phyloP scores from a whole-genome alignment of 2,329 filamentous ascomycete species.

The Graphilbum ipis-grandicollis region DNA sequence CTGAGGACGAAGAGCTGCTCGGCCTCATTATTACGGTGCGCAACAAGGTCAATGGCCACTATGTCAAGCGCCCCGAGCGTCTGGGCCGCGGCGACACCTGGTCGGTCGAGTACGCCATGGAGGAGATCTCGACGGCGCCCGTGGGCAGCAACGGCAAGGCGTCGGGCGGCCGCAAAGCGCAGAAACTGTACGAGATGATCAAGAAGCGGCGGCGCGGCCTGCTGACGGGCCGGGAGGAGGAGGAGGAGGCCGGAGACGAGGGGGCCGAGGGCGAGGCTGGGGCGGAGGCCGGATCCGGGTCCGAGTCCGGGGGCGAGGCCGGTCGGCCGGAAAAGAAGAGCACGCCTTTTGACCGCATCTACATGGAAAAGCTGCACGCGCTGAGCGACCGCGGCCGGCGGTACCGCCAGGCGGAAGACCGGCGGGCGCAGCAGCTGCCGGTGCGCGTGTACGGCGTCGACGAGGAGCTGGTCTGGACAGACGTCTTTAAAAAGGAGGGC shows the following conservation, averaged over 20 bases:
- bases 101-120: conserved; percentile 63
- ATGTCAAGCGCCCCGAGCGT: conserved; percentile 41
- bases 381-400: conserved; percentile 7
- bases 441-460: conserved; percentile 28
- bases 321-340: background rate
- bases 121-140: conserved; percentile 16
- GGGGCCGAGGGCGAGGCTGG: background rate
- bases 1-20: conserved; percentile 26
- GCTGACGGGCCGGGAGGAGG: background rate
- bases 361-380: conserved; percentile 4
- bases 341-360: conserved; percentile 7
- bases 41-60: conserved; percentile 52
- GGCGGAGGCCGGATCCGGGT: background rate
- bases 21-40: conserved; percentile 51
- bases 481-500: conserved; percentile 16
- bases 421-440: conserved; percentile 27
- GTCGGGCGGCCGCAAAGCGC: background rate
- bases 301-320: background rate
- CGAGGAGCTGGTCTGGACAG: conserved; percentile 15
- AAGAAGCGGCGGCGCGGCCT: conserved; percentile 5
- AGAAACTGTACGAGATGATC: conserved; percentile 6
- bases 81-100: conserved; percentile 33
- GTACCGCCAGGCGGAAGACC: conserved; percentile 18
- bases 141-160: background rate
- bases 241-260: background rate